These are phyloP conservation scores for Capsicum baccatum DNA, from an alignment of 257 asterid species.

Conservation along the genomic window DNA sequence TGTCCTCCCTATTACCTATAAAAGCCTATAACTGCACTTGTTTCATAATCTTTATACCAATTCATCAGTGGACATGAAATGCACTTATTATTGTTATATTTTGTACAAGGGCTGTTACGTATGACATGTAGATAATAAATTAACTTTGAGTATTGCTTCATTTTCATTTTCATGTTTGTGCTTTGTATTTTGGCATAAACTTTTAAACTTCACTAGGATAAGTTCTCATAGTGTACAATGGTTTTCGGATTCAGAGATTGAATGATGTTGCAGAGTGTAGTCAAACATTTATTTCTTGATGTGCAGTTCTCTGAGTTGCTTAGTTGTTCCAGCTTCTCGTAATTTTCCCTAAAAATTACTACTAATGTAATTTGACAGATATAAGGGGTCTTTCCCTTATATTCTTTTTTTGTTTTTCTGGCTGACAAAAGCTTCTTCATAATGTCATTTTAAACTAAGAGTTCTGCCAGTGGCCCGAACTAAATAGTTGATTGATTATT, in stretches of 20 bases:
- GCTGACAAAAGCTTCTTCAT: conserved; percentile 4
- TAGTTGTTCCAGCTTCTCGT: no score
- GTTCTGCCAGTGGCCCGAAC: not conserved
- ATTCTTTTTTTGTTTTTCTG: not conserved
- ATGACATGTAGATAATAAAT: no score
- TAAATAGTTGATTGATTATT: not conserved
- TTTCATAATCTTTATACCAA: not conserved
- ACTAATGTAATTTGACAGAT: not conserved
- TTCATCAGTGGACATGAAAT: not conserved
- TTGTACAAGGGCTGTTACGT: conserved; percentile 8
- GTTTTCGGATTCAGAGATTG: not conserved
- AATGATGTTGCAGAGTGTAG: no score
- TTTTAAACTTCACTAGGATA: not conserved
- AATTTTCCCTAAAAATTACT: not conserved
- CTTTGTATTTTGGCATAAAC: not conserved
- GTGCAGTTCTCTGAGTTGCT: no score
- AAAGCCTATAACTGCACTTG: not conserved
- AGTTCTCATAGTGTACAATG: not conserved
- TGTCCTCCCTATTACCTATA: not conserved
- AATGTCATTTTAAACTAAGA: not conserved
- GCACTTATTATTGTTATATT: not conserved
- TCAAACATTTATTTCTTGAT: no score
- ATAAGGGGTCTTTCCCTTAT: not conserved
- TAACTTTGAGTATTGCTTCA: not conserved
- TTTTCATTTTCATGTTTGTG: not conserved